Percentiles rank a stretch among this genome's conserved stretches.
These are phyloP conservation scores for Penicillium chermesinum DNA, from an alignment of 495 filamentous ascomycete species.

Conservation along the genomic window DNA sequence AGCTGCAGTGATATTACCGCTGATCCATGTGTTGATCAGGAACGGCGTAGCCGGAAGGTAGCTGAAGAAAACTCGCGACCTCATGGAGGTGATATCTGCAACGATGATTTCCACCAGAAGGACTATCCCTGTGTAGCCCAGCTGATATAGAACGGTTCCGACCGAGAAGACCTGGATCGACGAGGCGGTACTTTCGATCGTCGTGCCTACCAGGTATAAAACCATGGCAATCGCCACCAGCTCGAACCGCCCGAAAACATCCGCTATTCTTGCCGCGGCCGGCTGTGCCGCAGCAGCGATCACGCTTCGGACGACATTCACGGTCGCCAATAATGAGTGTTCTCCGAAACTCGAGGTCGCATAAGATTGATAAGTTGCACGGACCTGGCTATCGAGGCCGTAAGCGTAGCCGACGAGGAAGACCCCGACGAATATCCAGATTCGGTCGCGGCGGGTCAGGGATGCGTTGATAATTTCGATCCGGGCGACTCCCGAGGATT, in stretches of 20 bases:
- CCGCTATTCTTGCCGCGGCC: slow-evolving; percentile 4
- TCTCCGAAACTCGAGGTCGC: slow-evolving; percentile 9
- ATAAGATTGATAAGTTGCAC: slow-evolving; percentile 7
- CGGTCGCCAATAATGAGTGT: slow-evolving; percentile 7
- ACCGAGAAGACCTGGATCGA: slow-evolving; percentile 2
- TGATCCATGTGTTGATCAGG: slow-evolving; percentile 11
- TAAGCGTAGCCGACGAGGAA: slow-evolving; percentile 9
- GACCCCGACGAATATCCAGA: slow-evolving; percentile 3
- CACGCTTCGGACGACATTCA: slow-evolving; percentile 7
- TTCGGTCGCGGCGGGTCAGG: slow-evolving; percentile 1
- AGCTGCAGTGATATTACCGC: slow-evolving; percentile 3
- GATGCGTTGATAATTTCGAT: slow-evolving; percentile 4
- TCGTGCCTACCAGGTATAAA: slow-evolving; percentile 7
- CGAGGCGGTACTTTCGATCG: slow-evolving; percentile 2
- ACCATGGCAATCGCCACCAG: slow-evolving; percentile 6
- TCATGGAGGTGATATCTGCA: slow-evolving; percentile 9
- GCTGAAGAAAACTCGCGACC: slow-evolving; percentile 6
- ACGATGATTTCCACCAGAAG: slow-evolving; percentile 8
- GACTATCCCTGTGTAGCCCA: slow-evolving; percentile 4
- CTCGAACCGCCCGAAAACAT: slow-evolving; percentile 9
- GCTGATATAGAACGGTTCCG: slow-evolving; percentile 3
- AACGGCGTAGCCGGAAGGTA: slow-evolving; percentile 4
- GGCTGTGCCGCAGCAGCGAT: slow-evolving; percentile 9
- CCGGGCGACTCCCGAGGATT: slow-evolving; percentile 5
- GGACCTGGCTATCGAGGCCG: slow-evolving; percentile 7